A percentile compares a stretch with the other conserved stretches of the same genome.
Conservation (phyloP, 306 rosid genomes). For the Cucumis sativus region Cucumber_9930_V3 NC_026659.2:25759501-25760000, state of each 20-base stretch:
- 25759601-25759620: not conserved
- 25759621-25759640: not conserved
- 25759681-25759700: not conserved
- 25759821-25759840: not conserved
- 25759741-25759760: not conserved
- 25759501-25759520: not conserved
- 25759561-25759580: not conserved
- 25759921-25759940: not conserved
- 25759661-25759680: not conserved
- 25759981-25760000: not conserved
- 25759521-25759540: not conserved
- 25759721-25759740: not conserved
- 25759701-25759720: not conserved
- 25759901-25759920: not conserved
- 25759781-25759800: not conserved
- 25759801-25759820: not conserved
- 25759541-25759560: not conserved
- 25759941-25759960: not conserved
- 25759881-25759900: not conserved
- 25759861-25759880: not conserved
- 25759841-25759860: not conserved
- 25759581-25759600: not conserved
- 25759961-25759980: not conserved
- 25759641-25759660: not conserved
- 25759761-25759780: not conserved